Conservation (phyloP, 129 eudicot species). For the Sambucus nigra region DNA sequence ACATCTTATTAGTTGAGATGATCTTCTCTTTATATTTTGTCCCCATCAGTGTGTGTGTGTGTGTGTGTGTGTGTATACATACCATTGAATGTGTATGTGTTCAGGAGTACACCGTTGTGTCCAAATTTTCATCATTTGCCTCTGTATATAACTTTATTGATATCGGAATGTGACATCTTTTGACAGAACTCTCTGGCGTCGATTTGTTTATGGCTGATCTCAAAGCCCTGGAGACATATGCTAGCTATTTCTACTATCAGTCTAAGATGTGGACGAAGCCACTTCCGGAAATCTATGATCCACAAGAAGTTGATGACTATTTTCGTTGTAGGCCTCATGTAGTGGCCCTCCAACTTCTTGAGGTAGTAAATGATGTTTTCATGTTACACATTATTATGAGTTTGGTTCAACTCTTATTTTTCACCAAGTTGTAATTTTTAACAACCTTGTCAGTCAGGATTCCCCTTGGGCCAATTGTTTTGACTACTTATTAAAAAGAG, state of each 20-base stretch:
- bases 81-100: not conserved
- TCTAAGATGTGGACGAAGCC: constrained; percentile 88
- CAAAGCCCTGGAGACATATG: constrained; percentile 75
- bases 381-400: too few species aligned
- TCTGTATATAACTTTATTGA: constrained; percentile 9
- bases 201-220: constrained; percentile 87
- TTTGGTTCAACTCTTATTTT: too few species aligned
- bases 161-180: constrained; percentile 9
- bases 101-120: not conserved
- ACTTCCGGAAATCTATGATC: constrained; percentile 81
- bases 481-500: too few species aligned
- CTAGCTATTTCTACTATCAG: constrained; percentile 47
- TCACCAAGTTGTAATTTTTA: not conserved
- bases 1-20: too few species aligned
- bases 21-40: too few species aligned
- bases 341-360: constrained; percentile 76
- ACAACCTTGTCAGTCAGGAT: constrained; percentile 5
- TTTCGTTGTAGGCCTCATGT: constrained; percentile 92
- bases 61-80: too few species aligned
- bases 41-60: too few species aligned
- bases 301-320: constrained; percentile 57
- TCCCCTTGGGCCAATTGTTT: constrained; percentile 3
- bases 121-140: not conserved
- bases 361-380: constrained; percentile 36
- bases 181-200: constrained; percentile 70